Conservation (phyloP, 345 rosid species). For the Physaria fendleri region DNA sequence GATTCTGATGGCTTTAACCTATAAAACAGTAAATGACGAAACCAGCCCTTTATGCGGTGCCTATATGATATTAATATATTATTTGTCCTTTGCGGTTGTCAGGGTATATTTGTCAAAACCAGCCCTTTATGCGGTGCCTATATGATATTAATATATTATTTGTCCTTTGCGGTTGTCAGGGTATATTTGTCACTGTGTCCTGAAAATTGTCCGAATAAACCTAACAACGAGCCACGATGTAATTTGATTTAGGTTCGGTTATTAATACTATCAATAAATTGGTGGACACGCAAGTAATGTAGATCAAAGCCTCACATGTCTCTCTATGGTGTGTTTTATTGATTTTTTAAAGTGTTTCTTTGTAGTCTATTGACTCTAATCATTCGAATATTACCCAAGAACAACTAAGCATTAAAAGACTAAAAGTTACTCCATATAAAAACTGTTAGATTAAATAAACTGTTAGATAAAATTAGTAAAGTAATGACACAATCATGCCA, state of each 20-base stretch:
- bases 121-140: background rate
- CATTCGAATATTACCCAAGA: background rate
- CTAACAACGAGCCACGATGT: constrained; percentile 13
- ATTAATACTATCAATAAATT: background rate
- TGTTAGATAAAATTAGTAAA: background rate
- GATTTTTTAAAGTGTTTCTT: background rate
- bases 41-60: background rate
- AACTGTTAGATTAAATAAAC: no score
- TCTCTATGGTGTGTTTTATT: background rate
- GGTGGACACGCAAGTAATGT: background rate
- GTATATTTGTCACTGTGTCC: constrained; percentile 6
- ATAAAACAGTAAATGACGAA: background rate
- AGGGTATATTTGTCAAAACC: constrained; percentile 26
- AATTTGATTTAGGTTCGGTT: background rate
- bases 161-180: constrained; percentile 18
- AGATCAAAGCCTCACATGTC: background rate
- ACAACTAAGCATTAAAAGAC: no score
- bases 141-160: background rate
- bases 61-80: background rate
- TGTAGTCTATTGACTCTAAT: background rate
- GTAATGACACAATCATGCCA: no score
- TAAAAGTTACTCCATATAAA: no score
- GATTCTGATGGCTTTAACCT: constrained; percentile 16
- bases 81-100: constrained; percentile 12
- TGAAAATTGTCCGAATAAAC: background rate